Percentiles rank a stretch among this genome's conserved stretches.
These are phyloP conservation scores for Nicotiana tomentosiformis DNA, from an alignment of 257 asterid species.

Conservation along the genomic window DNA sequence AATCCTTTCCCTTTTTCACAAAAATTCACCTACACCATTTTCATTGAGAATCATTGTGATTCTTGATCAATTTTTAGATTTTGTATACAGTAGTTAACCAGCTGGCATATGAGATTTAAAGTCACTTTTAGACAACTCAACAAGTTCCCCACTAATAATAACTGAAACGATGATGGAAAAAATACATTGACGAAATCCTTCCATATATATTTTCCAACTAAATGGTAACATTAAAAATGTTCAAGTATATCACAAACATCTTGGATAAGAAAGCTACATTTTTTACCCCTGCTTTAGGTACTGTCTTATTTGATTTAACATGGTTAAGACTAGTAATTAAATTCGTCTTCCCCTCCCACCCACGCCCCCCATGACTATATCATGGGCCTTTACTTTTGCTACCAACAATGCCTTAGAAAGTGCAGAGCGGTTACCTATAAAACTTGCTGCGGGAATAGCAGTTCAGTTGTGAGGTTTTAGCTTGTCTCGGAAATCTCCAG, in stretches of 20 bases:
- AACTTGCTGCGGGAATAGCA: not conserved
- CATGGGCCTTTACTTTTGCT: not conserved
- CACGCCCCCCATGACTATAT: not conserved
- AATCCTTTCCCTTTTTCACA: too few species aligned
- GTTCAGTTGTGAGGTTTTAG: not conserved
- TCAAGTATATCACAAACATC: too few species aligned
- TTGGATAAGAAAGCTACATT: not conserved
- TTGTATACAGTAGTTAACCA: too few species aligned
- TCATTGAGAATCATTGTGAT: not conserved
- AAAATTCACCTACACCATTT: too few species aligned
- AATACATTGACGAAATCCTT: not conserved
- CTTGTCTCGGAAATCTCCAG: not conserved
- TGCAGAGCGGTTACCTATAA: not conserved
- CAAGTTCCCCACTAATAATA: not conserved
- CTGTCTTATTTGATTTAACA: not conserved
- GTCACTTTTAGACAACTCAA: too few species aligned
- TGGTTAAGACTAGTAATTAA: not conserved
- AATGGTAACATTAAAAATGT: not conserved
- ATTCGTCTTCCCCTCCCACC: not conserved
- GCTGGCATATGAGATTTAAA: too few species aligned
- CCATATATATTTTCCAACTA: not conserved
- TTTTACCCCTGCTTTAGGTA: not conserved
- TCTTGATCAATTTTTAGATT: too few species aligned
- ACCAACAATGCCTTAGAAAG: not conserved
- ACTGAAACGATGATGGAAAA: not conserved